phyloP scores from a whole-genome alignment of 768 basidiomycete genomes.

The Asterophora parasitica region DNA sequence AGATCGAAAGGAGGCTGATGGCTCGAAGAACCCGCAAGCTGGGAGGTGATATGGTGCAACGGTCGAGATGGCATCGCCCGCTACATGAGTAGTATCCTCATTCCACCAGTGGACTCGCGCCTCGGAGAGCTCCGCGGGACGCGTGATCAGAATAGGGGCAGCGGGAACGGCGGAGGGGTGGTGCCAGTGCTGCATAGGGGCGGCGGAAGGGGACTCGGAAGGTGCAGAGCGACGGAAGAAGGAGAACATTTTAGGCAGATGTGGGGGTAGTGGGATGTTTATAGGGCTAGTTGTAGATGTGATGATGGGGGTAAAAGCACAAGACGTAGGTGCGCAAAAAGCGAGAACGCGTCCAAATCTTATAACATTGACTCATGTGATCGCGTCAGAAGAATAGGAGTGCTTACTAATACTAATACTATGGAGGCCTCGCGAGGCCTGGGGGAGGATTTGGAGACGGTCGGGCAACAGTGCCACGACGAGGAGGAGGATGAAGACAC shows the following conservation, averaged over 20 bases:
- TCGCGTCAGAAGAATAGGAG: neutral
- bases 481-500: too few relatives aligned
- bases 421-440: too few relatives aligned
- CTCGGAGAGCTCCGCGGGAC: neutral
- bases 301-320: neutral
- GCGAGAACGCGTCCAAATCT: neutral
- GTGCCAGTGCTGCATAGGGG: too few relatives aligned
- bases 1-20: neutral
- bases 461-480: too few relatives aligned
- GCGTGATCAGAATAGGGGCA: neutral
- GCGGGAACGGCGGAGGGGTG: constrained; percentile 1
- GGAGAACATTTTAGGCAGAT: neutral
- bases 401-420: too few relatives aligned
- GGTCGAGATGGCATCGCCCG: neutral
- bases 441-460: too few relatives aligned
- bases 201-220: too few relatives aligned
- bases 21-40: neutral
- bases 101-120: constrained; percentile 6
- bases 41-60: neutral
- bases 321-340: neutral
- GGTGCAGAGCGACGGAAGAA: too few relatives aligned
- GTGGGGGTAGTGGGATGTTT: neutral
- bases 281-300: neutral
- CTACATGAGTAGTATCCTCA: neutral
- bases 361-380: neutral